These are phyloP conservation scores for Pseudoneurospora amorphoporcata DNA, from an alignment of 495 filamentous ascomycete genomes.

Conservation along the genomic window DNA sequence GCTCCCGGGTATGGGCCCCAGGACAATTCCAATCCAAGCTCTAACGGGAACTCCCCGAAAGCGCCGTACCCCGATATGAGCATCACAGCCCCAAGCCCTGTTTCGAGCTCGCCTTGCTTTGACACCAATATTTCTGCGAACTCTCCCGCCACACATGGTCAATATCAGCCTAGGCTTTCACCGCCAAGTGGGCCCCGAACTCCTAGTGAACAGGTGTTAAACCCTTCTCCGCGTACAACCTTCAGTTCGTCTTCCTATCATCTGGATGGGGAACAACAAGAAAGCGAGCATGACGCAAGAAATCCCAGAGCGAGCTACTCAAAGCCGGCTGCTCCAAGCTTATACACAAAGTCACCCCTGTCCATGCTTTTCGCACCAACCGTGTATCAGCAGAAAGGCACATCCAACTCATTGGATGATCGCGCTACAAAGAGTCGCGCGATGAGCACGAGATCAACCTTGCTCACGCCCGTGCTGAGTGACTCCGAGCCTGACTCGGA, in stretches of 20 bases:
- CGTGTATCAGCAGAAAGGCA: not conserved
- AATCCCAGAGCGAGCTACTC: not conserved
- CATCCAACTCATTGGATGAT: not conserved
- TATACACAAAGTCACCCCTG: not conserved
- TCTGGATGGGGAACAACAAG: not conserved
- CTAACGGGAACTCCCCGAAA: not conserved
- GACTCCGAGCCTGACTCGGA: not conserved
- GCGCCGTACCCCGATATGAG: not conserved
- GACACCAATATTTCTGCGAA: not conserved
- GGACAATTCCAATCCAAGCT: not conserved
- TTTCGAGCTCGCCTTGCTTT: not conserved
- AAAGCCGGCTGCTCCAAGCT: not conserved
- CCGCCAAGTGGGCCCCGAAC: not conserved
- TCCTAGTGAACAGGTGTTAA: not conserved
- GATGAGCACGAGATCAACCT: not conserved
- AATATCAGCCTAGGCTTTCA: not conserved
- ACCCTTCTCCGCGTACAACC: not conserved
- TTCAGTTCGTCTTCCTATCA: not conserved
- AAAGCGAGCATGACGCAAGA: not conserved
- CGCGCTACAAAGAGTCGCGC: not conserved
- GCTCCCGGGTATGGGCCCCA: not conserved
- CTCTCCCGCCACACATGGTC: not conserved
- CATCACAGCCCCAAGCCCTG: not conserved
- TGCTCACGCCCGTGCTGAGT: not conserved
- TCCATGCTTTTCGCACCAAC: not conserved